These are phyloP conservation scores for Colletotrichum abscissum DNA, from an alignment of 2,329 filamentous ascomycete genomes.

Conservation along the genomic window DNA sequence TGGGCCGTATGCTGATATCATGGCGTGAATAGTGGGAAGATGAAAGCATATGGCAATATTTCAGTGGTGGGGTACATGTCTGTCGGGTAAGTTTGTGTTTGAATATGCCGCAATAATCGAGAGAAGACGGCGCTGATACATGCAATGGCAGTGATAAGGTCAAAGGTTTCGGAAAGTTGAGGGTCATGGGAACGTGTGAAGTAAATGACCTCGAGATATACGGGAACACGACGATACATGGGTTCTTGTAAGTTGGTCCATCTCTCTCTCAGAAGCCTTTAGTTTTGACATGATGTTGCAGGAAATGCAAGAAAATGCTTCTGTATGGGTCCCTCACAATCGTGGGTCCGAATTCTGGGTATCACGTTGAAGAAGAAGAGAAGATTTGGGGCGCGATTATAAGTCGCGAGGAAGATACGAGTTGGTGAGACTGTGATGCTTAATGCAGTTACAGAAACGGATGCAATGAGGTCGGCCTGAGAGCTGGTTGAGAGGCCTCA, in stretches of 20 bases:
- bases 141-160: constrained; percentile 51
- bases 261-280: neutral
- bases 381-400: constrained; percentile 56
- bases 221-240: constrained; percentile 57
- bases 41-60: constrained; percentile 61
- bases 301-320: constrained; percentile 55
- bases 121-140: neutral
- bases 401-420: constrained; percentile 52
- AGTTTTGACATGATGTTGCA: constrained; percentile 13
- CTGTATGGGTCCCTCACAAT: constrained; percentile 60
- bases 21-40: constrained; percentile 46
- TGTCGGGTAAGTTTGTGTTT: constrained; percentile 46
- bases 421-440: constrained; percentile 46
- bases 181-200: constrained; percentile 54
- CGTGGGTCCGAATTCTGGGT: constrained; percentile 56
- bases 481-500: neutral
- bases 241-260: constrained; percentile 51
- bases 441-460: too few species aligned
- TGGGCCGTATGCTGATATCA: neutral
- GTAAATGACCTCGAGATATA: constrained; percentile 58
- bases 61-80: constrained; percentile 51
- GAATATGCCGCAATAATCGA: neutral
- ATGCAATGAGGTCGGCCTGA: too few species aligned
- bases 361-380: constrained; percentile 54
- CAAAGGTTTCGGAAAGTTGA: constrained; percentile 59